Conservation (phyloP, 192 early-diverging fungal genomes). For the Nowakowskiella sp. region DNA sequence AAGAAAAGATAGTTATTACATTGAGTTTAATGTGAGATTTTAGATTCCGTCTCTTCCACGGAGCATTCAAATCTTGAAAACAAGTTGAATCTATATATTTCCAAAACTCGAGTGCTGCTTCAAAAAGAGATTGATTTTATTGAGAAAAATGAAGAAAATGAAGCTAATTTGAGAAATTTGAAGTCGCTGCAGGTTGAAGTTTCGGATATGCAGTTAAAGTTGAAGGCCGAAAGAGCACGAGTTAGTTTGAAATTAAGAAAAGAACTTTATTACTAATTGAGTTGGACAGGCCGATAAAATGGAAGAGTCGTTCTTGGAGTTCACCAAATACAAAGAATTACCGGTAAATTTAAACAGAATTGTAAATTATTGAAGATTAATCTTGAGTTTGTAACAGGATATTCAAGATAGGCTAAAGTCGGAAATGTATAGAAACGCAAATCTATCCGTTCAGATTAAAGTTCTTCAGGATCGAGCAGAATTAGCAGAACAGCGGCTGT, state of each 20-base stretch:
- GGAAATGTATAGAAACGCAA: background rate
- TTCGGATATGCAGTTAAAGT: constrained; percentile 5
- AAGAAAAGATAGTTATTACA: constrained; percentile 1
- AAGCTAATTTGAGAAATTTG: constrained; percentile 5
- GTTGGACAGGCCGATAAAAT: constrained; percentile 1
- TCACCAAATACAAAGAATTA: constrained; percentile 1
- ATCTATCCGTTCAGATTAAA: constrained; percentile 27
- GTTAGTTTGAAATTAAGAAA: constrained; percentile 8
- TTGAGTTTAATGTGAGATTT: background rate
- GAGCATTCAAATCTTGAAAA: constrained; percentile 22
- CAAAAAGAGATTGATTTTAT: constrained; percentile 33
- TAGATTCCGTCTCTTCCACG: constrained; percentile 26
- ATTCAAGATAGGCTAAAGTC: no score
- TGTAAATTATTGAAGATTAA: constrained; percentile 13
- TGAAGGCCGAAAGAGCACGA: constrained; percentile 9
- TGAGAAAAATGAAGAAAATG: constrained; percentile 4
- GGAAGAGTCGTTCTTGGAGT: background rate
- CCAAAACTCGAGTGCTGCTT: constrained; percentile 28
- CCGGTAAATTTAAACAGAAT: no score
- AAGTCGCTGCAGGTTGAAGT: constrained; percentile 4
- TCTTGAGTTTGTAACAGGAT: constrained; percentile 13
- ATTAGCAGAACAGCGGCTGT: constrained; percentile 33
- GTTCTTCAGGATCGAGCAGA: constrained; percentile 28
- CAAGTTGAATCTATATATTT: constrained; percentile 19
- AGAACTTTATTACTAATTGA: background rate